phyloP scores from a whole-genome alignment of 495 filamentous ascomycete species.

The Penicillium nucicola region DNA sequence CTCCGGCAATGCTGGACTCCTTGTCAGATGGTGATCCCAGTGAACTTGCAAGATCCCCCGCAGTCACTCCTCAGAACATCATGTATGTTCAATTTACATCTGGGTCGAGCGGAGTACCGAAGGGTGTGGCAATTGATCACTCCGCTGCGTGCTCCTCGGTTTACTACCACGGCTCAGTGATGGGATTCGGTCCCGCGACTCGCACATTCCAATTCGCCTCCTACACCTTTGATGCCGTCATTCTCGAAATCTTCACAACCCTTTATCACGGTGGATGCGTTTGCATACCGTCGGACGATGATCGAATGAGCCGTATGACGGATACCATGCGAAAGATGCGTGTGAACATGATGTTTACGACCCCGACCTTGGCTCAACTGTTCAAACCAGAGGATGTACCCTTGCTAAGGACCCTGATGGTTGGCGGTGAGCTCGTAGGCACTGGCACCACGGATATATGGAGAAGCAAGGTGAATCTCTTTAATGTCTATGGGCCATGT shows the following conservation, averaged over 20 bases:
- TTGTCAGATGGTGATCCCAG: not conserved
- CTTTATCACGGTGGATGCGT: slow-evolving; percentile 21
- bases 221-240: slow-evolving; percentile 18
- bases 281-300: slow-evolving; percentile 23
- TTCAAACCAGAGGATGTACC: slow-evolving; percentile 12
- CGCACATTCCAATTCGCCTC: slow-evolving; percentile 15
- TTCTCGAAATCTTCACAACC: slow-evolving; percentile 17
- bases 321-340: slow-evolving; percentile 2
- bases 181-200: slow-evolving; percentile 25
- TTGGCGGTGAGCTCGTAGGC: slow-evolving; percentile 16
- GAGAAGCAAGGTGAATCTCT: not conserved
- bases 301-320: slow-evolving; percentile 10
- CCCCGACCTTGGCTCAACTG: slow-evolving; percentile 6
- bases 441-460: slow-evolving; percentile 6
- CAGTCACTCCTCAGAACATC: not conserved
- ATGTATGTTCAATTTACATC: slow-evolving; percentile 64
- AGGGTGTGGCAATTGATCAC: slow-evolving; percentile 73
- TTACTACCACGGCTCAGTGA: not conserved
- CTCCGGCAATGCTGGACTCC: not conserved
- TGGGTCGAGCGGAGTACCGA: slow-evolving; percentile 74
- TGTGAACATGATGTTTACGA: slow-evolving; percentile 10
- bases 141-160: slow-evolving; percentile 22
- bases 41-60: not conserved
- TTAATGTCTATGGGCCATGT: slow-evolving; percentile 16
- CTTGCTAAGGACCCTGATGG: slow-evolving; percentile 12